These are phyloP conservation scores for Fraxinus albicans DNA, from an alignment of 305 asterid genomes.

Conservation along the genomic window DNA sequence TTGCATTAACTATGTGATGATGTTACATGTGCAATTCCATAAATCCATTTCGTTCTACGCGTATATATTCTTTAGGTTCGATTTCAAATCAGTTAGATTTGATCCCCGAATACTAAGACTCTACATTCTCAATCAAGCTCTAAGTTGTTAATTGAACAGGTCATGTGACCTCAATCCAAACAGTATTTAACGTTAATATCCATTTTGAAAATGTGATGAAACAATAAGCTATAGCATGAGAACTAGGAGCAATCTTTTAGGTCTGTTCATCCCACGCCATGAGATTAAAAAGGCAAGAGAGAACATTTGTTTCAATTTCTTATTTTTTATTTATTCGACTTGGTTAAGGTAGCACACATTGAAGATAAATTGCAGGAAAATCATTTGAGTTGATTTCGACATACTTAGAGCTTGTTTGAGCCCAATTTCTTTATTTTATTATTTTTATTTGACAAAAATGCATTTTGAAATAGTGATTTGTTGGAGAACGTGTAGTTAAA, in stretches of 20 bases:
- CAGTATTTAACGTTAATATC: not conserved
- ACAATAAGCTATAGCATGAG: not conserved
- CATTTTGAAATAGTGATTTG: too few relatives aligned
- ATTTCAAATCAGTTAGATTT: constrained; percentile 6
- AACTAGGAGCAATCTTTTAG: not conserved
- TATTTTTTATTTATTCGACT: not conserved
- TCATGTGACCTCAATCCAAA: constrained; percentile 2
- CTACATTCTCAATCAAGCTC: constrained; percentile 10
- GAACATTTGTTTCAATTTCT: not conserved
- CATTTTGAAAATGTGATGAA: not conserved
- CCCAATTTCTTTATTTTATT: too few relatives aligned
- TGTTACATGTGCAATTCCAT: not conserved
- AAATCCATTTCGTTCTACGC: not conserved
- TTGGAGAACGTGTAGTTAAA: too few relatives aligned
- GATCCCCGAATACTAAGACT: not conserved
- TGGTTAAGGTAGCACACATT: not conserved
- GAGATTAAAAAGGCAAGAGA: not conserved
- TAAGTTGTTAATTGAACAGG: not conserved
- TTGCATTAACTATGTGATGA: constrained; percentile 2
- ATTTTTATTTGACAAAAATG: too few relatives aligned
- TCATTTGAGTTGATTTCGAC: not conserved
- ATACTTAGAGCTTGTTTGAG: not conserved
- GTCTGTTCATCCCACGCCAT: not conserved
- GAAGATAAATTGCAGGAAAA: not conserved
- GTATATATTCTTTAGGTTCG: not conserved